A percentile compares a stretch with the other conserved stretches of the same genome.
These are phyloP conservation scores for Fusarium transvaalense DNA, from an alignment of 2,329 filamentous ascomycete genomes.

Conservation along the genomic window DNA sequence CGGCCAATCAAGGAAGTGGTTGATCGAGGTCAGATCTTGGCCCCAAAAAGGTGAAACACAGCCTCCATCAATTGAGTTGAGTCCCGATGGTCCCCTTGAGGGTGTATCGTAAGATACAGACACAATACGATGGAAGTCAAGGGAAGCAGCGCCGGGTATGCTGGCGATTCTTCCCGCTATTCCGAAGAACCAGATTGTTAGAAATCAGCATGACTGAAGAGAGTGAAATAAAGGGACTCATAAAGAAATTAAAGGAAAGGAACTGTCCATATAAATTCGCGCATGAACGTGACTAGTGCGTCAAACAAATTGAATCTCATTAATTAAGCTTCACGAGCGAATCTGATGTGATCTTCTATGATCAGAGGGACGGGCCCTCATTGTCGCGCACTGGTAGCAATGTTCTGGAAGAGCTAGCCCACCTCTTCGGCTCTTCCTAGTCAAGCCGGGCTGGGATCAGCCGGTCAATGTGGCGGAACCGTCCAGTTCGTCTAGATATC, in stretches of 20 bases:
- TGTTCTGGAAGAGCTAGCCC: slow-evolving; percentile 5
- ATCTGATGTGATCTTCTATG: slow-evolving; percentile 22
- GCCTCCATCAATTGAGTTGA: slow-evolving; percentile 2
- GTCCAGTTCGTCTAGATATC: slow-evolving; percentile 4
- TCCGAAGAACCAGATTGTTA: slow-evolving; percentile 6
- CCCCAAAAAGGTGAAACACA: slow-evolving; percentile 32
- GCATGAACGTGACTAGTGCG: slow-evolving; percentile 35
- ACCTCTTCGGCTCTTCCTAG: background rate
- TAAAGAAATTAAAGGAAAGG: slow-evolving; percentile 35
- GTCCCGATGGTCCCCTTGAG: slow-evolving; percentile 8
- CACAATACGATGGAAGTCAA: slow-evolving; percentile 11
- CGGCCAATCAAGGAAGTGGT: slow-evolving; percentile 19
- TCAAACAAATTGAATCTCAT: slow-evolving; percentile 38
- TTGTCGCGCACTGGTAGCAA: slow-evolving; percentile 6
- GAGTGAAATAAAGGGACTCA: background rate
- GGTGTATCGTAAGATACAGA: slow-evolving; percentile 32
- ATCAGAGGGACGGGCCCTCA: slow-evolving; percentile 11
- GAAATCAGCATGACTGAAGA: background rate
- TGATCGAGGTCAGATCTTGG: slow-evolving; percentile 38
- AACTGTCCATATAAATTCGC: slow-evolving; percentile 20
- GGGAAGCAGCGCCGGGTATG: background rate
- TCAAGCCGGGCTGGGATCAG: slow-evolving; percentile 2
- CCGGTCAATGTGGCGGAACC: background rate
- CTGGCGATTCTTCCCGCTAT: slow-evolving; percentile 8
- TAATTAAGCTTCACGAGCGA: slow-evolving; percentile 23